phyloP scores from a whole-genome alignment of 78 protist species.

The Dictyostelium citrinum region DNA sequence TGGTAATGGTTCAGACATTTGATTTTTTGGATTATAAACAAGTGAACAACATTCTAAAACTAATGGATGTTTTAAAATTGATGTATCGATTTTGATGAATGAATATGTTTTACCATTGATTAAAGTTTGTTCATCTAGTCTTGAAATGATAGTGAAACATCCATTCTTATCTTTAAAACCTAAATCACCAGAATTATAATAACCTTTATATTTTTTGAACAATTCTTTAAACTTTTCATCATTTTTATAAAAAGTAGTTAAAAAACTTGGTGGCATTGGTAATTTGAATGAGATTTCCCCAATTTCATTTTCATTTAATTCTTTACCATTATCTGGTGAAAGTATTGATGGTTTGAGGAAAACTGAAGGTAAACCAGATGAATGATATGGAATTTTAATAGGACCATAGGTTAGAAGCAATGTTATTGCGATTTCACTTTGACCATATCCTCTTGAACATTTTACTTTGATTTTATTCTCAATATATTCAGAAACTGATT shows the following conservation, averaged over 20 bases:
- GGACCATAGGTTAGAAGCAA: not conserved
- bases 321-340: not conserved
- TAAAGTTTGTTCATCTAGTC: constrained; percentile 91
- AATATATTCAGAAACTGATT: not conserved
- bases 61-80: constrained; percentile 76
- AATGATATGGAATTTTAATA: not conserved
- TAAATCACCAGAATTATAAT: constrained; percentile 85
- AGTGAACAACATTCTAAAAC: not conserved
- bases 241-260: constrained; percentile 57
- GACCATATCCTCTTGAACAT: not conserved
- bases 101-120: constrained; percentile 86
- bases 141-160: constrained; percentile 54
- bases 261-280: constrained; percentile 87
- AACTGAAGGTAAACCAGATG: not conserved
- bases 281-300: constrained; percentile 56
- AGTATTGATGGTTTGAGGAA: not conserved
- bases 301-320: not conserved
- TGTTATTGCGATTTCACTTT: not conserved
- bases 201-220: constrained; percentile 40
- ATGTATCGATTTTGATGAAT: constrained; percentile 83
- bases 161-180: constrained; percentile 57
- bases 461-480: not conserved
- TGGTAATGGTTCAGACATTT: not conserved
- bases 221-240: constrained; percentile 45
- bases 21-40: not conserved